Base-by-base conservation (phyloP, 169 alveolate species). In the Plasmodium fragile region DNA sequence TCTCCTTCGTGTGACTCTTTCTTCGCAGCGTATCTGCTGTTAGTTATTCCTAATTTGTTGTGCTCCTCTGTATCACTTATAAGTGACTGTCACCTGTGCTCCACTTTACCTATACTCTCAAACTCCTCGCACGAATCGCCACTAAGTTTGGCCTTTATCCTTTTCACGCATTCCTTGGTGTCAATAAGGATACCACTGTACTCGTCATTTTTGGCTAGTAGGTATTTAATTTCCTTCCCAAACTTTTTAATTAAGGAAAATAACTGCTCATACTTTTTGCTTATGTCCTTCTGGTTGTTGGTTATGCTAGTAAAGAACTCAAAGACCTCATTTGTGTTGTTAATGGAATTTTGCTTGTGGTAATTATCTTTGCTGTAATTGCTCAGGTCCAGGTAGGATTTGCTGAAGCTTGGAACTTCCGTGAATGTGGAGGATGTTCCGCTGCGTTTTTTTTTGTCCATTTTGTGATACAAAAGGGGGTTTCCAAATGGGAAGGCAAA, bases 161-260 rank as follows among this genome's bases (percentile, higher is more conserved):
- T 72, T 53, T 85, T 85, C 13, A 85, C 80, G 43, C 69, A 77
- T 85, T 85, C 93, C 25, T 85, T 85, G 55, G 93, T 85, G 41
- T 85, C 93, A 28, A 75, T 36, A 13, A 85, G 71, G n/a, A 85
- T 73, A 41, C 80, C 69, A 30, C 55, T 85, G 55, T 85, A 55
- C 79, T 85, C 93, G 32, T 85, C 82, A 85, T 85, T 85, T 85
- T 75, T 85, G 59, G 41, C 69, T 16, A 85, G 93, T 36, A 85
- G 79, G 79, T 85, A 85, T 49, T 85, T 85, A 45, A 85, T 85
- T 85, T 85, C 93, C 53, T 85, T 85, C 43, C 93, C 93, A 52
- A 85, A 85, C 41, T 85, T 85, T 73, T 85, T 85, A 55, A 85
- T 85, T 77, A 85, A 36, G 36, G 93, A 85, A 85, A 85, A 85